Evolutionary conservation across 2,329 filamentous ascomycete genomes (phyloP), one percentile per base, ranked within the genome.

Genomic region (Microcera coccophila): DNA sequence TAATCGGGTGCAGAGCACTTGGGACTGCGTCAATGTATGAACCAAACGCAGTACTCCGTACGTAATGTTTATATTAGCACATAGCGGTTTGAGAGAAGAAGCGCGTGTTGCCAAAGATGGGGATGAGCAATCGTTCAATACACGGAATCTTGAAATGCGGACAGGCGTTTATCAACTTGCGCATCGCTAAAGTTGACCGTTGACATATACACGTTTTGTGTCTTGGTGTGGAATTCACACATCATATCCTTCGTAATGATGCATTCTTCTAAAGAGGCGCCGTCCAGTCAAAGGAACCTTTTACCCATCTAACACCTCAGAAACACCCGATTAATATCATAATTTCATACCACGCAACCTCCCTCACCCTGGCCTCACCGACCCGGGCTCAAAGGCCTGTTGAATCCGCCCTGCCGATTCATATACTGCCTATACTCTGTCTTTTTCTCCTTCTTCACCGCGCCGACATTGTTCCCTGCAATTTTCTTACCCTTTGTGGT

Each of bases 391-490:
- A 90, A 69, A 35, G 87, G 86, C 56, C 87, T 70, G 63, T 91
- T 93, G 72, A 93, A 93, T 5, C 87, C 87, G 42, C 87, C 87
- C 39, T 82, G 74, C 43, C 87, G 78, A 61, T 93, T 93, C 82
- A 98, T 98, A 67, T 98, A 98, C 77, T 98, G 93, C 55, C 93
- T 78, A 62, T 96, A 97, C 72, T 94, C 81, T 12, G 84, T 87
- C 79, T 89, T 90, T 81, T 95, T 96, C 70, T 93, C 89, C 74
- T 93, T 96, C 54, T 84, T 75, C 39, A 96, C 82, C 0, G 75
- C 88, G 42, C 87, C 90, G 32, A 84, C 81, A 61, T 90, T 82
- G 62, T 98, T 98, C 2, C 93, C 93, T 0, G 79, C 76, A 2
- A 98, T 83, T 62, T 96, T 94, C 41, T 85, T 89, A 47, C 87